Percentiles rank a stretch among this genome's conserved stretches.
phyloP scores from a whole-genome alignment of 192 early-diverging fungal genomes.

The Cetraspora pellucida region DNA sequence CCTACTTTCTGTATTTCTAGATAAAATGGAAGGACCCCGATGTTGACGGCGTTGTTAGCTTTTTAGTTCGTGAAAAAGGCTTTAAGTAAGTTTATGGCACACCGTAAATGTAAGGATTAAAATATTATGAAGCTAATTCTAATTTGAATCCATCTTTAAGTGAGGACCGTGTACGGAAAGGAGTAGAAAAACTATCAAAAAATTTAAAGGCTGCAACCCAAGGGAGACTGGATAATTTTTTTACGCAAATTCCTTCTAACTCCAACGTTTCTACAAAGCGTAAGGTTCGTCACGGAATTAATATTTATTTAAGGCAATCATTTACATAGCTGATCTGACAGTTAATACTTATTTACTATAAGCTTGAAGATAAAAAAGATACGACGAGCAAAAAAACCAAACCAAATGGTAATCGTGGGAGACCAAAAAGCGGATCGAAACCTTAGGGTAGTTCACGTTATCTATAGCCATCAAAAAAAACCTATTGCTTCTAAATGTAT shows the following conservation, averaged over 20 bases:
- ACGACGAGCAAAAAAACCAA: no score
- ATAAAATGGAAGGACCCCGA: constrained; percentile 77
- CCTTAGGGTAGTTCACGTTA: no score
- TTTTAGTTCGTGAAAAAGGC: constrained; percentile 91
- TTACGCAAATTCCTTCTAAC: constrained; percentile 58
- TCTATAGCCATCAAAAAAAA: no score
- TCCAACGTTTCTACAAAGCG: constrained; percentile 39
- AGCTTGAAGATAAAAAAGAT: no score
- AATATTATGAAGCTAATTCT: not conserved
- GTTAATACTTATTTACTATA: no score
- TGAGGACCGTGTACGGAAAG: constrained; percentile 87
- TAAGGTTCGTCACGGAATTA: constrained; percentile 34
- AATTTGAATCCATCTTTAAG: constrained; percentile 27
- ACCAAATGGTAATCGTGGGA: no score
- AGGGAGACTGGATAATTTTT: constrained; percentile 91
- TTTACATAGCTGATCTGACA: no score
- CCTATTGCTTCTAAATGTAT: no score
- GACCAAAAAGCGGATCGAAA: no score
- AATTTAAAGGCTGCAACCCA: constrained; percentile 79
- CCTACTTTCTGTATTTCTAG: constrained; percentile 26
- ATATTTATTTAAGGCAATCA: no score
- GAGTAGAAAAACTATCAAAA: constrained; percentile 79
- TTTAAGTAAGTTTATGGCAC: constrained; percentile 67
- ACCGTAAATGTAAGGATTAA: not conserved
- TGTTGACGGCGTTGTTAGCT: constrained; percentile 82